Evolutionary conservation across 1,139 yeast species (phyloP).

Genomic region (Magnusiomyces tetraspermus): DNA sequence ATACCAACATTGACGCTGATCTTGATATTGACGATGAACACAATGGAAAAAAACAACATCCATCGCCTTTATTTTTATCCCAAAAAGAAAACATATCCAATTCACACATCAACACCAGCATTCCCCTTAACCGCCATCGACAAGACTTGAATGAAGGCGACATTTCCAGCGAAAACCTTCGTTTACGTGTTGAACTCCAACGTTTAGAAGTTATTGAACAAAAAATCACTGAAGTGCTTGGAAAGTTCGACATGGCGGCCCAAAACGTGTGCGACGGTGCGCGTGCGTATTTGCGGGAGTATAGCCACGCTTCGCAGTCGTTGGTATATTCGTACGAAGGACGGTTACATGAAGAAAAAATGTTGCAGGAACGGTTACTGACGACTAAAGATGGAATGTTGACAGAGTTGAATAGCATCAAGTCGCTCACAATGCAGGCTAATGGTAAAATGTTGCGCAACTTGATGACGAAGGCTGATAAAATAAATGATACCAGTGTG

Average conservation of each 20-base stretch:
- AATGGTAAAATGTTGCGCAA: neutral
- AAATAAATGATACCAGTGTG: neutral
- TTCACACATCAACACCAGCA: too few species aligned
- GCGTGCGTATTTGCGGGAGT: conserved; percentile 18
- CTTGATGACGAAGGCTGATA: neutral
- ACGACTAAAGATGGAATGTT: neutral
- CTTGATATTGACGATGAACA: neutral
- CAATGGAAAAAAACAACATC: neutral
- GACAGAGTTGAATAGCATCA: neutral
- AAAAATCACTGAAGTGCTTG: conserved; percentile 19
- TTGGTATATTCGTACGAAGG: conserved; percentile 20
- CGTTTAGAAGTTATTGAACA: conserved; percentile 21
- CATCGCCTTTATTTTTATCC: neutral
- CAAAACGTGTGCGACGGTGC: conserved; percentile 18
- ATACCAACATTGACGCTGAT: neutral
- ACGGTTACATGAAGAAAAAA: conserved; percentile 19
- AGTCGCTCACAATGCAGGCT: neutral
- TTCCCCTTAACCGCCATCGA: neutral
- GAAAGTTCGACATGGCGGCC: conserved; percentile 20
- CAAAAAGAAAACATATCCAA: neutral
- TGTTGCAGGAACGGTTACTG: conserved; percentile 13
- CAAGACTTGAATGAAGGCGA: conserved; percentile 1
- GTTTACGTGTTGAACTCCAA: conserved; percentile 23
- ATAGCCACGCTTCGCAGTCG: conserved; percentile 17
- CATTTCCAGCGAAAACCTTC: conserved; percentile 16